These are phyloP conservation scores for Pseudodiploospora longispora DNA, from an alignment of 2,329 filamentous ascomycete genomes.

Conservation along the genomic window DNA sequence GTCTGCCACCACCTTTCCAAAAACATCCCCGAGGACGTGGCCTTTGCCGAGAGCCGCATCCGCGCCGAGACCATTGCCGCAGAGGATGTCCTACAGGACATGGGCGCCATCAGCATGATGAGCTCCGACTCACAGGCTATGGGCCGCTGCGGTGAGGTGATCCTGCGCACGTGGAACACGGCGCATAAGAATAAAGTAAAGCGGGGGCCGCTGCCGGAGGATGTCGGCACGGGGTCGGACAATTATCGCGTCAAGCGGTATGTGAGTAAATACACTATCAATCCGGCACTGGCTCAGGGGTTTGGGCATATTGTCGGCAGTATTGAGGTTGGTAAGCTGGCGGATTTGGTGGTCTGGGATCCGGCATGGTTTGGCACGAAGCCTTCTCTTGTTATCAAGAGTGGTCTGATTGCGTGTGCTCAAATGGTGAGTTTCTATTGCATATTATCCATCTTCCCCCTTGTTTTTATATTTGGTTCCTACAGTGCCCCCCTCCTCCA, in stretches of 20 bases:
- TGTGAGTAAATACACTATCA: conserved; percentile 92
- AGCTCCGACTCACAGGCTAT: conserved; percentile 92
- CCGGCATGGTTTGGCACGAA: conserved; percentile 82
- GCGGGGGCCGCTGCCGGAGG: conserved; percentile 67
- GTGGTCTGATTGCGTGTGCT: conserved; percentile 72
- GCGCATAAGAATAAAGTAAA: conserved; percentile 95
- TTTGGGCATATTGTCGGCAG: conserved; percentile 83
- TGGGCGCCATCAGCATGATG: conserved; percentile 97
- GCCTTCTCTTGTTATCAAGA: conserved; percentile 74
- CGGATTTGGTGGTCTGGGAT: conserved; percentile 83
- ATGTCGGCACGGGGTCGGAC: conserved; percentile 70
- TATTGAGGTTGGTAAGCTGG: conserved; percentile 80
- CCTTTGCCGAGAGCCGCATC: conserved; percentile 90
- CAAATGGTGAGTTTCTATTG: conserved; percentile 59
- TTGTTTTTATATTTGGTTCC: neutral
- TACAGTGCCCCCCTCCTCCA: neutral
- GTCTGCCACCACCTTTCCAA: conserved; percentile 91
- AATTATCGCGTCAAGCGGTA: conserved; percentile 92
- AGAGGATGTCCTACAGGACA: conserved; percentile 90
- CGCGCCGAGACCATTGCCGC: conserved; percentile 93
- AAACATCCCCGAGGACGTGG: conserved; percentile 91
- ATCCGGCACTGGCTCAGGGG: conserved; percentile 84
- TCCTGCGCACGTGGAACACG: conserved; percentile 91
- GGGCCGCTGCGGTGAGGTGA: conserved; percentile 91
- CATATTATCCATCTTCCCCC: neutral